phyloP scores from a whole-genome alignment of 345 rosid species.

The Citrus mangshanensis region DNA sequence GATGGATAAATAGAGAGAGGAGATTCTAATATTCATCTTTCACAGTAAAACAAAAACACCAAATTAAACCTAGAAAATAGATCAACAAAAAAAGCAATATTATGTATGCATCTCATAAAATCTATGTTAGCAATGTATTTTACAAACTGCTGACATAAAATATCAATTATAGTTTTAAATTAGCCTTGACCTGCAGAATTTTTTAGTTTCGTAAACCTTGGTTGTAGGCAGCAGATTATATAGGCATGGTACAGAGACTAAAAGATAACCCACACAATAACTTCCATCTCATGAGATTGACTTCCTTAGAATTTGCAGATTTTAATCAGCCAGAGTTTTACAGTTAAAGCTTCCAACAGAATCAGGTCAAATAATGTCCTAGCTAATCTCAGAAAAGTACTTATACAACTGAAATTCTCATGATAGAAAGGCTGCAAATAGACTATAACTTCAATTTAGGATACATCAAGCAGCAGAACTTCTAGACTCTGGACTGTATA shows the following conservation, averaged over 20 bases:
- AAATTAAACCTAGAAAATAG: not conserved
- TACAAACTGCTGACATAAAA: not conserved
- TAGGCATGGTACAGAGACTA: not conserved
- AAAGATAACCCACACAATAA: not conserved
- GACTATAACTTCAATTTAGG: not conserved
- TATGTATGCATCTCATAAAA: not conserved
- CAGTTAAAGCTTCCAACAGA: not conserved
- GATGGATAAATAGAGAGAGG: not conserved
- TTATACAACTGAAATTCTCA: not conserved
- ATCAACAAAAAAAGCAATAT: not conserved
- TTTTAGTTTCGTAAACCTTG: conserved; percentile 1
- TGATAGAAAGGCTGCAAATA: not conserved
- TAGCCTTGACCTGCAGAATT: not conserved
- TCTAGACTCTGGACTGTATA: conserved; percentile 11
- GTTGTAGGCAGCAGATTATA: not conserved
- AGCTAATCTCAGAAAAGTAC: not conserved
- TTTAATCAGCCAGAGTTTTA: not conserved
- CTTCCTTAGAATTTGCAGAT: not conserved
- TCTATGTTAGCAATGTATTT: not conserved
- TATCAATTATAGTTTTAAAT: not conserved
- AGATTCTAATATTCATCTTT: not conserved
- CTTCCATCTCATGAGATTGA: not conserved
- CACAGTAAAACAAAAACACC: conserved; percentile 7
- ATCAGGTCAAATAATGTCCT: not conserved
- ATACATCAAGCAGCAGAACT: conserved; percentile 3